phyloP scores from a whole-genome alignment of 768 basidiomycete genomes.

The Gymnopilus junonius region DNA sequence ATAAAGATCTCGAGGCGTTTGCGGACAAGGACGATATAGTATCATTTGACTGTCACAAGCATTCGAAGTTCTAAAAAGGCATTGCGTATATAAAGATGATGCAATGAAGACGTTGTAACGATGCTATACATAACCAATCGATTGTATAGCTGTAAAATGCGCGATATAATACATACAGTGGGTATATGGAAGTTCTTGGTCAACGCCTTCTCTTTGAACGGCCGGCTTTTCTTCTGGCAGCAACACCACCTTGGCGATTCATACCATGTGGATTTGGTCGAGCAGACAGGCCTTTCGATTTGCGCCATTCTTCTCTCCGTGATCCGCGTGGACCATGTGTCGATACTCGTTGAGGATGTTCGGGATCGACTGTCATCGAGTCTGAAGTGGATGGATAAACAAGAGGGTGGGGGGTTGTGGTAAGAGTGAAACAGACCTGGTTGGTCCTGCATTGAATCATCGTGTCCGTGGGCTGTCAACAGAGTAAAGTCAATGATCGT shows the following conservation, averaged over 20 bases:
- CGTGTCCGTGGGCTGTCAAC: constrained; percentile 37
- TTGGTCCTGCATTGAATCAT: constrained; percentile 26
- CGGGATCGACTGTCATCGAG: constrained; percentile 58
- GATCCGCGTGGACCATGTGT: constrained; percentile 83
- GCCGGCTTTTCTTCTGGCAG: constrained; percentile 69
- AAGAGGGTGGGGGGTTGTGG: constrained; percentile 1
- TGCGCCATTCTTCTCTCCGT: constrained; percentile 81
- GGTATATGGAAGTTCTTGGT: constrained; percentile 26
- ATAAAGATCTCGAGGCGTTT: constrained; percentile 25
- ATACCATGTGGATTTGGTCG: constrained; percentile 54
- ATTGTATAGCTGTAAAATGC: constrained; percentile 1
- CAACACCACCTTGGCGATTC: constrained; percentile 69
- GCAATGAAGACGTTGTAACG: no score
- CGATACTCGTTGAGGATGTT: constrained; percentile 53
- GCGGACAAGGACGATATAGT: constrained; percentile 33
- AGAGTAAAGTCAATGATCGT: constrained; percentile 45
- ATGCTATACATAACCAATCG: not conserved
- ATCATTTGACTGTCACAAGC: constrained; percentile 27
- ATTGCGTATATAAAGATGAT: not conserved
- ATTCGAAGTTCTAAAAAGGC: not conserved
- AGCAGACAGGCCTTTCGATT: constrained; percentile 72
- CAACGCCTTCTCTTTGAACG: constrained; percentile 73
- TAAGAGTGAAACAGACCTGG: constrained; percentile 34
- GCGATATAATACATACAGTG: constrained; percentile 14
- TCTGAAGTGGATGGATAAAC: constrained; percentile 36